phyloP scores from a whole-genome alignment of 1,284 basidiomycete genomes.

The Farysia itapuensis region DNA sequence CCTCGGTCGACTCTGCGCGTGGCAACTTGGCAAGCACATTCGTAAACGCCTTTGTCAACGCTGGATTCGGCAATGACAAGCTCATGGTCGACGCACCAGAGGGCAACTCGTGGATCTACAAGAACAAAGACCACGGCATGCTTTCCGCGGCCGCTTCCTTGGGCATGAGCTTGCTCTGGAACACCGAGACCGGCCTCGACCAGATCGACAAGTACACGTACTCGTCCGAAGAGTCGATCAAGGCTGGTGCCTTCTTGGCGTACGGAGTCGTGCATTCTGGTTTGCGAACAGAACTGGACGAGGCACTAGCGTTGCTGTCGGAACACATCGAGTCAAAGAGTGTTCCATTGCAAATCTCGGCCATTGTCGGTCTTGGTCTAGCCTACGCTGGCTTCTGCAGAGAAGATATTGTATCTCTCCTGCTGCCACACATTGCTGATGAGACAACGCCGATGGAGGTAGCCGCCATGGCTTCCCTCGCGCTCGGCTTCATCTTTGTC shows the following conservation, averaged over 20 bases:
- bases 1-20: constrained; percentile 84
- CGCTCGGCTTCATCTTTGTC: constrained; percentile 92
- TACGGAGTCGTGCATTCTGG: constrained; percentile 89
- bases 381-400: constrained; percentile 92
- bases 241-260: constrained; percentile 91
- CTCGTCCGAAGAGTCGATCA: constrained; percentile 93
- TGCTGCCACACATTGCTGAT: constrained; percentile 55
- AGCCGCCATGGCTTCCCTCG: constrained; percentile 78
- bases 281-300: constrained; percentile 89
- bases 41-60: constrained; percentile 98
- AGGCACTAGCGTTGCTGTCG: constrained; percentile 84
- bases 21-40: constrained; percentile 95
- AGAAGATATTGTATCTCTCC: constrained; percentile 70
- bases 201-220: constrained; percentile 99
- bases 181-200: constrained; percentile 88
- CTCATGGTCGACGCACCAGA: constrained; percentile 95
- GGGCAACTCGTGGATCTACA: constrained; percentile 98
- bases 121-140: constrained; percentile 99
- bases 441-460: constrained; percentile 77
- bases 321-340: constrained; percentile 91
- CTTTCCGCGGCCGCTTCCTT: constrained; percentile 92
- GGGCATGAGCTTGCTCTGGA: constrained; percentile 92
- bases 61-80: constrained; percentile 98
- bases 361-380: constrained; percentile 74
- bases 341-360: constrained; percentile 77